Conservation (phyloP, 805 yeast species). For the Kodamaea leandrae region DNA sequence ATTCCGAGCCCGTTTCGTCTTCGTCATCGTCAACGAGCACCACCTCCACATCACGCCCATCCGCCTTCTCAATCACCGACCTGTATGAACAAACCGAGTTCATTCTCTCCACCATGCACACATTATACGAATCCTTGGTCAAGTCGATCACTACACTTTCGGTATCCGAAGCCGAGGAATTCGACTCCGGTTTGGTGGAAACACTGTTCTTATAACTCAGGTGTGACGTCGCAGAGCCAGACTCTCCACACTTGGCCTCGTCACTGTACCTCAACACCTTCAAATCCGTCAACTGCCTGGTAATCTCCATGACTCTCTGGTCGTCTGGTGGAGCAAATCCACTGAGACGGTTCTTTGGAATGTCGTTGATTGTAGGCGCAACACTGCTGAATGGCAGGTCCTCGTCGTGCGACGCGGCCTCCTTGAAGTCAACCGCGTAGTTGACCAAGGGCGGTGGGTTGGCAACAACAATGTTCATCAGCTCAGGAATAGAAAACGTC, state of each 20-base stretch:
- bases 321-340: conserved; percentile 9
- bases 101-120: conserved; percentile 35
- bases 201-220: conserved; percentile 34
- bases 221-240: conserved; percentile 13
- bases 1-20: conserved; percentile 26
- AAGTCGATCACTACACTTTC: conserved; percentile 42
- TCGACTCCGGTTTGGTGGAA: conserved; percentile 25
- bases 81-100: conserved; percentile 36
- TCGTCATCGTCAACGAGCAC: conserved; percentile 41
- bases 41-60: conserved; percentile 42
- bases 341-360: conserved; percentile 9
- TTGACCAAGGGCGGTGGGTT: conserved; percentile 38
- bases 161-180: conserved; percentile 30
- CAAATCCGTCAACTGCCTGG: conserved; percentile 10
- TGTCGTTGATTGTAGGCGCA: conserved; percentile 13
- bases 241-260: neutral
- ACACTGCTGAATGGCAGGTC: conserved; percentile 6
- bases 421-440: conserved; percentile 43
- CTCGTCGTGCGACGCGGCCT: conserved; percentile 15
- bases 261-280: conserved; percentile 9
- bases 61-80: conserved; percentile 38
- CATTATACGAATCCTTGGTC: conserved; percentile 39
- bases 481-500: conserved; percentile 4
- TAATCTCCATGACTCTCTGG: conserved; percentile 8
- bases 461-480: conserved; percentile 26